Evolutionary conservation across 1,284 basidiomycete species (phyloP).

Genomic region (Ganoderma lingzhi): DNA sequence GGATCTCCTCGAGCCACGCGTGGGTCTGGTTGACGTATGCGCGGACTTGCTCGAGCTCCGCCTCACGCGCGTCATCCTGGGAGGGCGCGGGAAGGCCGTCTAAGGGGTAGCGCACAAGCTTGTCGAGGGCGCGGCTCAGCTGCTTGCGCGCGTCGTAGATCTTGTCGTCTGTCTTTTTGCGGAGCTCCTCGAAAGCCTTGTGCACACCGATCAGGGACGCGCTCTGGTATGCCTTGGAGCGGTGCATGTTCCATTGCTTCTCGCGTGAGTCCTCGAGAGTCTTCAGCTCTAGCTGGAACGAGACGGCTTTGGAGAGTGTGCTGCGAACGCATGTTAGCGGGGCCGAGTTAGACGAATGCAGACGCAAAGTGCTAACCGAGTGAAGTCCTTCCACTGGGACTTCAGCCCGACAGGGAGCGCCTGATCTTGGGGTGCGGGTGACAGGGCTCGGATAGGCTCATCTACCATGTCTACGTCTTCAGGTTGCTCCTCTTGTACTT

Average conservation of each 20-base stretch:
- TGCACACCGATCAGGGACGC: conserved; percentile 24
- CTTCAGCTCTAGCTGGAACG: conserved; percentile 13
- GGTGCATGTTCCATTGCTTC: conserved; percentile 20
- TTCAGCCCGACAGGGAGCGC: background rate
- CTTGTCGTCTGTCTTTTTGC: conserved; percentile 14
- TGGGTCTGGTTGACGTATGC: conserved; percentile 10
- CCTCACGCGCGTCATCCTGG: conserved; percentile 3
- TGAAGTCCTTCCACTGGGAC: conserved; percentile 25
- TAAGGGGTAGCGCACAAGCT: conserved; percentile 16
- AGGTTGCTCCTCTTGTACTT: conserved; percentile 11
- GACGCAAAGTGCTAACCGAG: conserved; percentile 17
- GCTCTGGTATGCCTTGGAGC: conserved; percentile 17
- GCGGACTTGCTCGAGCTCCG: conserved; percentile 13
- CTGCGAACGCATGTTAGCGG: conserved; percentile 13
- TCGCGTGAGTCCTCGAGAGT: conserved; percentile 16
- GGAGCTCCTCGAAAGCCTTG: conserved; percentile 17
- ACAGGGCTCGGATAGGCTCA: background rate
- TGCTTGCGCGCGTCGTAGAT: conserved; percentile 13
- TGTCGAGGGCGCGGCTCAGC: conserved; percentile 20
- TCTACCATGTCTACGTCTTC: conserved; percentile 11
- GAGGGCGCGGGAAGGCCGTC: conserved; percentile 15
- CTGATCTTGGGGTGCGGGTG: background rate
- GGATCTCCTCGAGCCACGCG: conserved; percentile 18
- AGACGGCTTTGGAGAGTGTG: conserved; percentile 24
- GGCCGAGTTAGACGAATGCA: too few species aligned